phyloP scores from a whole-genome alignment of 176 grass and related monocot genomes.

The Oryza coarctata region DNA sequence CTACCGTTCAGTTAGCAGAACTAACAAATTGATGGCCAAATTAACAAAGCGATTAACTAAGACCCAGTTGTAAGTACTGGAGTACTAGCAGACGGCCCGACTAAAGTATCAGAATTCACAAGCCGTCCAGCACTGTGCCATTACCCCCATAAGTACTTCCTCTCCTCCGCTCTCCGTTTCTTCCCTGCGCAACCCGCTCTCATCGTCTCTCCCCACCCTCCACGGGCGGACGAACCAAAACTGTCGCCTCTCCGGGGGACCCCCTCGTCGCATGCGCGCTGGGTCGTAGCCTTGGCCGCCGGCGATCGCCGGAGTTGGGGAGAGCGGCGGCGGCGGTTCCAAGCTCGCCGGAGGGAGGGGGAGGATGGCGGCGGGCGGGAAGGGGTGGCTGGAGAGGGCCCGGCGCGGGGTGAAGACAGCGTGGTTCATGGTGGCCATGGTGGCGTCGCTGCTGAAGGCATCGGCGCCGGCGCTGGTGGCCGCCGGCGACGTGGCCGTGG shows the following conservation, averaged over 20 bases:
- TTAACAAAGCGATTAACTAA: background rate
- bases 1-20: slow-evolving; percentile 22
- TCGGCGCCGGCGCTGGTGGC: slow-evolving; percentile 82
- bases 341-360: slow-evolving; percentile 25
- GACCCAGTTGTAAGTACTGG: background rate
- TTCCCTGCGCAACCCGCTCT: background rate
- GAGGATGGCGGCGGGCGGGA: slow-evolving; percentile 69
- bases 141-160: slow-evolving; percentile 27
- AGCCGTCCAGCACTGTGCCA: slow-evolving; percentile 31
- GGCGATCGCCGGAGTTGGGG: slow-evolving; percentile 34
- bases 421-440: slow-evolving; percentile 75
- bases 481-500: slow-evolving; percentile 58
- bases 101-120: background rate
- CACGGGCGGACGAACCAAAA: background rate
- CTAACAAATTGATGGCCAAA: slow-evolving; percentile 18
- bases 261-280: slow-evolving; percentile 20
- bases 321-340: background rate
- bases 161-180: background rate
- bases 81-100: background rate
- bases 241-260: background rate
- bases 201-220: background rate
- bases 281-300: slow-evolving; percentile 21
- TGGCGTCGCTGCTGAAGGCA: slow-evolving; percentile 71
- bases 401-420: slow-evolving; percentile 54
- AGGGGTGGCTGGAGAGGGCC: slow-evolving; percentile 66